Conservation (phyloP, 148 eudicot genomes). For the Rhododendron kiyosumense region DNA sequence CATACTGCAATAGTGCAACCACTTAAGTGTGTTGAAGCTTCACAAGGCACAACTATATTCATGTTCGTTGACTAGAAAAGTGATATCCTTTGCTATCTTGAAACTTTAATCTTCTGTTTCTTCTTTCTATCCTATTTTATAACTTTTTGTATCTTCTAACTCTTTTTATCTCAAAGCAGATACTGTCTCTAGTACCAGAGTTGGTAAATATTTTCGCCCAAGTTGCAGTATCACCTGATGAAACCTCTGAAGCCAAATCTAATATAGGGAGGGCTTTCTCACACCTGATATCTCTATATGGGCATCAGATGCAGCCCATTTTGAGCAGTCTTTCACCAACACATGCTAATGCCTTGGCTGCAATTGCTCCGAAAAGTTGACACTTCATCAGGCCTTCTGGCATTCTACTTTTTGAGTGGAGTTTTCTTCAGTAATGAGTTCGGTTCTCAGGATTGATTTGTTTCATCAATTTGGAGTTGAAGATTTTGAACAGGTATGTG, state of each 20-base stretch:
- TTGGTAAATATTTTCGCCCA: conserved; percentile 81
- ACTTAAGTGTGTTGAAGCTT: background rate
- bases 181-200: conserved; percentile 71
- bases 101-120: background rate
- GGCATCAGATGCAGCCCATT: conserved; percentile 90
- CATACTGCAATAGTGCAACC: background rate
- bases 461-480: background rate
- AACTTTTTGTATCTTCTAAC: background rate
- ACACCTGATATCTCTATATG: conserved; percentile 81
- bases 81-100: background rate
- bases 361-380: conserved; percentile 71
- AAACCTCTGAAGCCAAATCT: conserved; percentile 73
- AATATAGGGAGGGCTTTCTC: conserved; percentile 82
- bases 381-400: background rate
- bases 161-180: conserved; percentile 32
- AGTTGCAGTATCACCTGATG: conserved; percentile 72
- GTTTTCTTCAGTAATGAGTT: background rate
- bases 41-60: background rate
- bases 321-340: conserved; percentile 72
- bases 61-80: background rate
- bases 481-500: conserved; percentile 9
- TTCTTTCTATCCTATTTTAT: background rate
- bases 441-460: background rate
- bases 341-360: conserved; percentile 85
- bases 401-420: background rate